Percentiles rank a stretch among this genome's conserved stretches.
phyloP scores from a whole-genome alignment of 139 green algal genomes.

The Monoraphidium neglectum region DNA sequence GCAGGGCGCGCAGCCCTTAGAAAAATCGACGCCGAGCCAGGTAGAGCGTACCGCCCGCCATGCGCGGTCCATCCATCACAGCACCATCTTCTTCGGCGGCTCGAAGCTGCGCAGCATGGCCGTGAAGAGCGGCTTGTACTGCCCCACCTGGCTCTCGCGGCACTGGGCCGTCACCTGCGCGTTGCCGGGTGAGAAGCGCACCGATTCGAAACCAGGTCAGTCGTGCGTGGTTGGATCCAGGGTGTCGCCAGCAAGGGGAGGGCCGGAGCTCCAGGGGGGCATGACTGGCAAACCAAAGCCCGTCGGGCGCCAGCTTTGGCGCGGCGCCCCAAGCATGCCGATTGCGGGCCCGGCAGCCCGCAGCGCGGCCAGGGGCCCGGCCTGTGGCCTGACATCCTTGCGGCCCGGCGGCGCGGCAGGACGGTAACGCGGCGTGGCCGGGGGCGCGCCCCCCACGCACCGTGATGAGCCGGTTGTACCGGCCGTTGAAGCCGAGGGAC shows the following conservation, averaged over 20 bases:
- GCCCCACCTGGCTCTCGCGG: slow-evolving; percentile 32
- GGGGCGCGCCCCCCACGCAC: neutral
- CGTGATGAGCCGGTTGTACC: slow-evolving; percentile 17
- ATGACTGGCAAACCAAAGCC: neutral
- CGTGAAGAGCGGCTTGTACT: slow-evolving; percentile 28
- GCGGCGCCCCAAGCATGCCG: neutral
- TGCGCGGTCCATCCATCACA: too few relatives aligned
- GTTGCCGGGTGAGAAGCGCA: too few relatives aligned
- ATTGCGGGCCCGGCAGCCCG: too few relatives aligned
- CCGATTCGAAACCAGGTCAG: too few relatives aligned
- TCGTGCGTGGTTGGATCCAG: too few relatives aligned
- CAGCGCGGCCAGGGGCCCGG: too few relatives aligned
- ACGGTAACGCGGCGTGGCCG: neutral
- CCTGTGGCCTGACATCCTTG: too few relatives aligned
- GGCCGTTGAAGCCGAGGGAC: slow-evolving; percentile 46
- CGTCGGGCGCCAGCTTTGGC: neutral
- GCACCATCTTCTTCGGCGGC: neutral
- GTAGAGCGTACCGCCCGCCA: too few relatives aligned
- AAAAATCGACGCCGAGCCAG: too few relatives aligned
- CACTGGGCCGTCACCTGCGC: slow-evolving; percentile 59
- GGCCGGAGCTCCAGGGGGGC: neutral
- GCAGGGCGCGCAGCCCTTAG: too few relatives aligned
- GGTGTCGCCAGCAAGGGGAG: too few relatives aligned
- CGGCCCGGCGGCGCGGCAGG: neutral
- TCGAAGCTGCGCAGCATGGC: slow-evolving; percentile 14